A percentile compares a stretch with the other conserved stretches of the same genome.
phyloP scores from a whole-genome alignment of 2,329 filamentous ascomycete species.

The Pseudopithomyces chartarum region DNA sequence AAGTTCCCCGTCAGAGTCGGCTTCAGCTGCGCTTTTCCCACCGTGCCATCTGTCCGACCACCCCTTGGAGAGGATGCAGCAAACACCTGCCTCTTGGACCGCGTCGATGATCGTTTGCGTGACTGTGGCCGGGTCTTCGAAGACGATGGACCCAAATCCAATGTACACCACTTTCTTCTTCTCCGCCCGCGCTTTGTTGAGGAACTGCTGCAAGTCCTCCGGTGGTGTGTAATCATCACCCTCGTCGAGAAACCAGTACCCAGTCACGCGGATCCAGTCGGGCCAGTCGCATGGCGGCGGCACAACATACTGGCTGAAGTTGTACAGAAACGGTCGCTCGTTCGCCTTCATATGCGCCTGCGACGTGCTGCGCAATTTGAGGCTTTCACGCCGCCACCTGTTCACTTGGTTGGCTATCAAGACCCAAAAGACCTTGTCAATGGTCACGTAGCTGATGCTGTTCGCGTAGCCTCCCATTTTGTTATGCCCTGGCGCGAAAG shows the following conservation, averaged over 20 bases:
- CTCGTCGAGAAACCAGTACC: conserved; percentile 97
- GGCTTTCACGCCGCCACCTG: conserved; percentile 81
- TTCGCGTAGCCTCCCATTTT: conserved; percentile 97
- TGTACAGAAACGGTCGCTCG: conserved; percentile 98
- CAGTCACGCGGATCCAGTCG: conserved; percentile 96
- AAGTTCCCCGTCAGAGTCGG: conserved; percentile 66
- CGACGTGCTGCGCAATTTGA: conserved; percentile 79
- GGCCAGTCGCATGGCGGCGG: conserved; percentile 92
- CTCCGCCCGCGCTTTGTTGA: conserved; percentile 78
- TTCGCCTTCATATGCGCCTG: conserved; percentile 93
- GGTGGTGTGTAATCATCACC: conserved; percentile 71
- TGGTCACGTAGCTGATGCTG: conserved; percentile 92
- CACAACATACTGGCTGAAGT: conserved; percentile 94
- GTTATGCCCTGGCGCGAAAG: conserved; percentile 88
- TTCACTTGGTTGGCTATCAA: conserved; percentile 91
- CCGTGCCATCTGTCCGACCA: conserved; percentile 82
- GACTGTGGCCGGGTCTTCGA: conserved; percentile 84
- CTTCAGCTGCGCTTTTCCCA: conserved; percentile 51
- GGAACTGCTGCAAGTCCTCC: conserved; percentile 77
- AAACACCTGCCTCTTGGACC: conserved; percentile 86
- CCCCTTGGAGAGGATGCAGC: conserved; percentile 93
- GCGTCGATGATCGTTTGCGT: conserved; percentile 93
- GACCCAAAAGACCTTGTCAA: conserved; percentile 97
- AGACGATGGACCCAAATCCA: conserved; percentile 94
- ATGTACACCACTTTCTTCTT: conserved; percentile 94